phyloP scores from a whole-genome alignment of 2,329 filamentous ascomycete genomes.

The Alternaria triticina region DNA sequence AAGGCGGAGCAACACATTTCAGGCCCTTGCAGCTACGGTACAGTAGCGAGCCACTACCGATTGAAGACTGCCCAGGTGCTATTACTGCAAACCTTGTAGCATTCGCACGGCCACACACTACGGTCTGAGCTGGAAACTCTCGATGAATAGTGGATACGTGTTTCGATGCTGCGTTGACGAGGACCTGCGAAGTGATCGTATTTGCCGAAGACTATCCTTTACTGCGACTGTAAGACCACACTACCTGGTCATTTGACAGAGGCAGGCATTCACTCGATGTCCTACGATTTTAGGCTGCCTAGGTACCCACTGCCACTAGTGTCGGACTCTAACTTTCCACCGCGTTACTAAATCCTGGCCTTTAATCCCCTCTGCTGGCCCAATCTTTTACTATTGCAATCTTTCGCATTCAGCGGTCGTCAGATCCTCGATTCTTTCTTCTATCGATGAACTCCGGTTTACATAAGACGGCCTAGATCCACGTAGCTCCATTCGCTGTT shows the following conservation, averaged over 20 bases:
- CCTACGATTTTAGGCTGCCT: neutral
- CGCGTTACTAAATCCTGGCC: neutral
- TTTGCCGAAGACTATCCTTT: neutral
- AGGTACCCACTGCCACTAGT: neutral
- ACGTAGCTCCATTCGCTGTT: neutral
- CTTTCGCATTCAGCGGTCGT: neutral
- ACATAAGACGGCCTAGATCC: neutral
- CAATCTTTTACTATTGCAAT: neutral
- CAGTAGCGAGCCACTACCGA: neutral
- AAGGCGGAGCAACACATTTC: accelerated
- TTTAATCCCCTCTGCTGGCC: neutral
- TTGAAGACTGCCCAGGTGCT: neutral
- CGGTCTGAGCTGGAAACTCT: neutral
- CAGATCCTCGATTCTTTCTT: neutral
- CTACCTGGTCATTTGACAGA: neutral
- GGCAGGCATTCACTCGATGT: neutral
- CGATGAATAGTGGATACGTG: neutral
- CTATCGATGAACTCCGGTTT: neutral
- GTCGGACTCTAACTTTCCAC: neutral
- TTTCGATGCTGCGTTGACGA: neutral
- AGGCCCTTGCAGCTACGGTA: neutral
- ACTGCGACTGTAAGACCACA: neutral
- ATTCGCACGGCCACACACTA: neutral
- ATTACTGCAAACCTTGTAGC: neutral
- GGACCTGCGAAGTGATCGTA: neutral